Base-by-base conservation (phyloP, 345 rosid species). In the Psidium friedrichsthalianum region DNA sequence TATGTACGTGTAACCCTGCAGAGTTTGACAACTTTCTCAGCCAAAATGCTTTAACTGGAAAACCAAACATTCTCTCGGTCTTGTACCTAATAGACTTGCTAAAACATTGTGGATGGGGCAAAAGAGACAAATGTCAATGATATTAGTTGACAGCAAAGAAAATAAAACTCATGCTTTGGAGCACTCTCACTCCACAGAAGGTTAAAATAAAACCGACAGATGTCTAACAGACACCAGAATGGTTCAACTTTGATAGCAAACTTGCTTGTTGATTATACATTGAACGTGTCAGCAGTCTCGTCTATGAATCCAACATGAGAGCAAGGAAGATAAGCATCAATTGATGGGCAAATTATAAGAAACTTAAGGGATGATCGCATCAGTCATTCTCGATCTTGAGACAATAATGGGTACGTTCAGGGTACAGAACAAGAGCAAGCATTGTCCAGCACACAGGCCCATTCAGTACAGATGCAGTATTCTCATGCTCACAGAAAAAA, bases 1-100 rank as follows among this genome's bases (percentile, higher is more conserved):
- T 90, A 94, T 91, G 90, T 94, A 96, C n/a, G 96, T 93, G 86
- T 95, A 96, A 20, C 98, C 99, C 98, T 94, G 91, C 53, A 86
- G 49, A 82, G 74, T 87, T 86, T 82, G 83, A 25, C 56, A 64
- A 58, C 44, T 83, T 24, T 57, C 78, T 42, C 56, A 44, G 15
- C 56, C 55, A 61, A 58, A 84, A 51, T 52, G 84, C 44, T 13
- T 16, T 12, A 32, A 9, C 25, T 29, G 47, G 78, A 69, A 51
- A 52, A 27, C 59, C 61, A 56, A 69, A 69, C 47, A 36, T 69
- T 18, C 47, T 69, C 47, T 69, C 13, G 5, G 9, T 8, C 25
- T 69, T 0, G 47, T 1, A 36, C 25, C 80, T 36, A 69, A 29
- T 8, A 18, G 25, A 36, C 80, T 69, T 20, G 47, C 80, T 69